Conservation (phyloP, 169 alveolate species). For the Theileria parva region DNA sequence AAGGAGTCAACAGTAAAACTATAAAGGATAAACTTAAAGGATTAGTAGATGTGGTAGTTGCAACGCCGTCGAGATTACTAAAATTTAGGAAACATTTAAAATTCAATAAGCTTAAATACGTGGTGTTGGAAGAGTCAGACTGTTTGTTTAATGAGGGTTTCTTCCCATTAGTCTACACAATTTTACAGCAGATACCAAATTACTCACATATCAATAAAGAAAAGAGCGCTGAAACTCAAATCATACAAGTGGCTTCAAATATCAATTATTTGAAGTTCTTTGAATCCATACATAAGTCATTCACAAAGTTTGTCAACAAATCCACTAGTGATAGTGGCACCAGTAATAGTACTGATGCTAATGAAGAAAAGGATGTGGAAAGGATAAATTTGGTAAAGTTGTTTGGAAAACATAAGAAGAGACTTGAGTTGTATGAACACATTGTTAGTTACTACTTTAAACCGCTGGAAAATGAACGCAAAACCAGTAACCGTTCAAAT, state of each 20-base stretch:
- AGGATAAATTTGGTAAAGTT: constrained; percentile 5
- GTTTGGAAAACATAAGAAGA: constrained; percentile 3
- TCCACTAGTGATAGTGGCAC: not conserved
- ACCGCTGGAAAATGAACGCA: not conserved
- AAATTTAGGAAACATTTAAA: constrained; percentile 32
- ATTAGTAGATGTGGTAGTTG: constrained; percentile 64
- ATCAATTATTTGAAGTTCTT: constrained; percentile 35
- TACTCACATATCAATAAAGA: not conserved
- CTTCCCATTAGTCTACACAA: constrained; percentile 34
- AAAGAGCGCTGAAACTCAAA: constrained; percentile 9
- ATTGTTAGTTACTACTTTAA: not conserved
- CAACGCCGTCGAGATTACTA: constrained; percentile 46
- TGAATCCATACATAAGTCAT: constrained; percentile 27
- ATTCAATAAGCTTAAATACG: constrained; percentile 26
- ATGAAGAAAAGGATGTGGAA: not conserved
- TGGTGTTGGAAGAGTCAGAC: constrained; percentile 62
- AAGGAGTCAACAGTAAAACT: constrained; percentile 26
- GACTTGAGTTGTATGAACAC: constrained; percentile 1
- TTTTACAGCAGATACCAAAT: constrained; percentile 22
- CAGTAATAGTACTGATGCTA: not conserved
- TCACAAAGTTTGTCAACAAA: constrained; percentile 20
- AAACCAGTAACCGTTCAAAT: no score
- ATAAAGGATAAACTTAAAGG: constrained; percentile 43
- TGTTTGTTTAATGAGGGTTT: constrained; percentile 53
- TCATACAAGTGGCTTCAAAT: constrained; percentile 51